These are phyloP conservation scores for Magnaporthiopsis incrustans DNA, from an alignment of 2,329 filamentous ascomycete genomes.

Conservation along the genomic window DNA sequence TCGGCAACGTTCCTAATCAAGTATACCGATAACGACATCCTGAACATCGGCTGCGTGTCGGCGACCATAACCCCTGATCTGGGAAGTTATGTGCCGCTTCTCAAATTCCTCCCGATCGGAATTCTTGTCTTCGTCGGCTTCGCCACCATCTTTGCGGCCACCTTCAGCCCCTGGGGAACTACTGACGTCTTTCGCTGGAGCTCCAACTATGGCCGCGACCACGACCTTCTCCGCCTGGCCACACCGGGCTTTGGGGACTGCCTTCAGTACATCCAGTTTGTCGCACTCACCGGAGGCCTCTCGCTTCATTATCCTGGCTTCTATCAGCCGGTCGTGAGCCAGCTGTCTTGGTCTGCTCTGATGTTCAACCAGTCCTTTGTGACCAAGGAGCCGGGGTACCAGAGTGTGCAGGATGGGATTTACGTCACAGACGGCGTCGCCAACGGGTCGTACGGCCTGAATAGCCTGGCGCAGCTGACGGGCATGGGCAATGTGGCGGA, in stretches of 20 bases:
- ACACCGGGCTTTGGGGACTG: conserved; percentile 97
- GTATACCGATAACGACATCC: conserved; percentile 58
- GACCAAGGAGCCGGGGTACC: conserved; percentile 54
- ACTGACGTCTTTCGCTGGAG: conserved; percentile 89
- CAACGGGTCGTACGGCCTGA: conserved; percentile 57
- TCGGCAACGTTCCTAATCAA: conserved; percentile 64
- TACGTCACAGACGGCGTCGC: conserved; percentile 63
- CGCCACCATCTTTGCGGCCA: conserved; percentile 75
- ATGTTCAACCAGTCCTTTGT: conserved; percentile 93
- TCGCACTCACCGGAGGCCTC: conserved; percentile 78
- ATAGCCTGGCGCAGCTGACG: conserved; percentile 69
- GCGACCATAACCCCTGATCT: conserved; percentile 79
- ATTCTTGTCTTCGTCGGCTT: conserved; percentile 73
- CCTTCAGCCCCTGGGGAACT: conserved; percentile 91
- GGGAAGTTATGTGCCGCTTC: conserved; percentile 57
- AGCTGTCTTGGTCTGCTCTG: conserved; percentile 78
- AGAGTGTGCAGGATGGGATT: conserved; percentile 73
- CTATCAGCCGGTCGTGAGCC: conserved; percentile 85
- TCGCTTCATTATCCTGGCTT: conserved; percentile 87
- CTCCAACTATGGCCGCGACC: conserved; percentile 94
- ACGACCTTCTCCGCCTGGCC: conserved; percentile 81
- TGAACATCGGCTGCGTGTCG: conserved; percentile 70
- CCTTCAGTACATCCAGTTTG: conserved; percentile 92
- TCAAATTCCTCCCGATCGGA: conserved; percentile 69
- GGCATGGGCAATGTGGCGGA: conserved; percentile 71